phyloP scores from a whole-genome alignment of 2,329 filamentous ascomycete genomes.

The Paecilomyces variotii region DNA sequence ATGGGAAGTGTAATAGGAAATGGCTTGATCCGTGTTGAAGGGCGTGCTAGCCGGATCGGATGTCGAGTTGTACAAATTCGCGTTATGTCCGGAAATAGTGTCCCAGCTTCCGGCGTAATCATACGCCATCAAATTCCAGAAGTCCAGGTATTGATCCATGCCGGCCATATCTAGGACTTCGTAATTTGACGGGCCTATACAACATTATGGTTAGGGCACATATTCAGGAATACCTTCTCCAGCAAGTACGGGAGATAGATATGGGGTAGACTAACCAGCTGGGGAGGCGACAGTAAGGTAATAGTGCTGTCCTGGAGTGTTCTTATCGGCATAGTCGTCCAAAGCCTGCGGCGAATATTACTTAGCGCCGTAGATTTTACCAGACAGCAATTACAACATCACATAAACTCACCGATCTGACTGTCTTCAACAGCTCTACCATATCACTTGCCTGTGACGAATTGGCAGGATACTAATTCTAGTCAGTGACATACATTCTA shows the following conservation, averaged over 20 bases:
- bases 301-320: conserved; percentile 34
- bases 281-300: conserved; percentile 41
- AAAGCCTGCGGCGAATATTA: conserved; percentile 23
- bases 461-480: conserved; percentile 22
- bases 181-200: conserved; percentile 36
- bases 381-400: not conserved
- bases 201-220: not conserved
- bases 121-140: conserved; percentile 67
- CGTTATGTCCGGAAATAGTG: conserved; percentile 61
- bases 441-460: conserved; percentile 26
- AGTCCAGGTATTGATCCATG: conserved; percentile 43
- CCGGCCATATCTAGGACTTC: conserved; percentile 32
- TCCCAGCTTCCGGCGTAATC: conserved; percentile 83
- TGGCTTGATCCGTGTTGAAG: conserved; percentile 64
- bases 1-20: conserved; percentile 59
- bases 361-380: not conserved
- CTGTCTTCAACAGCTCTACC: conserved; percentile 25
- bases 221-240: not conserved
- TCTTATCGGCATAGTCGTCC: conserved; percentile 30
- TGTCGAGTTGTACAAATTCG: conserved; percentile 62
- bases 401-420: conserved; percentile 18
- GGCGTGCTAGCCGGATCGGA: conserved; percentile 60
- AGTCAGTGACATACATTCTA: not conserved
- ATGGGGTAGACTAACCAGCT: conserved; percentile 21
- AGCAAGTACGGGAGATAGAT: too few relatives aligned